Base-by-base conservation (phyloP, 176 grass and related monocot genomes). In the Aegilops bicornis region DNA sequence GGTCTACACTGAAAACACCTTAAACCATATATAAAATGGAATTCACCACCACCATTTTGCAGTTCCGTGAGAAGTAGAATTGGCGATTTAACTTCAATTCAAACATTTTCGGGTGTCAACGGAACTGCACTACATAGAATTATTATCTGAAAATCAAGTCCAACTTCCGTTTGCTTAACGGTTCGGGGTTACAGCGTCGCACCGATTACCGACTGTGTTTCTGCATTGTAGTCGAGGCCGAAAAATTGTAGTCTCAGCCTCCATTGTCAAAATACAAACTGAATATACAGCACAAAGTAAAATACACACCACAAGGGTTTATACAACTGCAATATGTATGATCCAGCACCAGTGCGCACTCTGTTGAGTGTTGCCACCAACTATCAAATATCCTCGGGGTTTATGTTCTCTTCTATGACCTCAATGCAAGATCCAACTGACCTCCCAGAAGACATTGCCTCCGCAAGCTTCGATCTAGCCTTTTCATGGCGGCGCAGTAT, bases 321-420 rank as follows among this genome's bases (percentile, higher is more conserved):
- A 27, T 56, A 67, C 35, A 10, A 20, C 22, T 30, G 64, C n/a
- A 35, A 69, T 4, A 5, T 20, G 16, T 78, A 54, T 70, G 65
- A 11, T 70, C 45, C 63, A 69, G 16, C 5, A 37, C n/a, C 43
- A 61, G 7, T 13, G n/a, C 30, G 15, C 20, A 43, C n/a, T 35
- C 4, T 69, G 6, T 40, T 43, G 3, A 13, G 31, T 9, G 10
- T 58, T 43, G 0, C 23, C 25, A 71, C 37, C 27, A 70, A 13
- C 15, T 35, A 63, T 76, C 43, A 90, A 86, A 83, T 83, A 86
- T 90, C 84, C 3, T 90, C 79, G 0, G 32, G 64, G 79, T 48
- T 79, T 78, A 90, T 79, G 66, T 77, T 83, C 39, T 60, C 84
- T 90, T 90, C 89, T 79, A 87, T 86, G 31, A 87, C 89, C 76